Conservation (phyloP, 78 protist genomes). For the Speleostelium caveatum region DNA sequence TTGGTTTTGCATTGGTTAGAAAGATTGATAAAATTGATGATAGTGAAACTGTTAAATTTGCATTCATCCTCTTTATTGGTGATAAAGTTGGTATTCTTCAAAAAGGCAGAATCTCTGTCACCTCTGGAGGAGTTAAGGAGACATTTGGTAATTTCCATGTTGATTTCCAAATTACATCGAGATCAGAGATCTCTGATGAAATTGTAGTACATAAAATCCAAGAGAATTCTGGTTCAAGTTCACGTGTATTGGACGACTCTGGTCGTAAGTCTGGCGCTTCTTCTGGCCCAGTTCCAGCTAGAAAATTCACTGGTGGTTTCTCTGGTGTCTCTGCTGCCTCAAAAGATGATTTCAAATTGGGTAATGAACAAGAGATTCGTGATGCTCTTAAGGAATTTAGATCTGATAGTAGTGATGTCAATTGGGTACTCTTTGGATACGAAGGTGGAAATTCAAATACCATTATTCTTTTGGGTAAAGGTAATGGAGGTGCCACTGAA, state of each 20-base stretch:
- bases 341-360: constrained; percentile 36
- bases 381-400: constrained; percentile 73
- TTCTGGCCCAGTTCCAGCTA: background rate
- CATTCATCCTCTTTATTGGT: constrained; percentile 78
- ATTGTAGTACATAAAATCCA: constrained; percentile 45
- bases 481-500: constrained; percentile 49
- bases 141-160: constrained; percentile 59
- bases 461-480: constrained; percentile 49
- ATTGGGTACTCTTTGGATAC: constrained; percentile 82
- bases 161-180: constrained; percentile 43
- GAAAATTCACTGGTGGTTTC: background rate
- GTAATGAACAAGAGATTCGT: constrained; percentile 51
- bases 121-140: constrained; percentile 56
- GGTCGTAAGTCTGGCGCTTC: constrained; percentile 25
- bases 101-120: constrained; percentile 77
- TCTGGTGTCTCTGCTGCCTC: background rate
- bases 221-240: constrained; percentile 76
- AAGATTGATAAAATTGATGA: constrained; percentile 79
- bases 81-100: constrained; percentile 74
- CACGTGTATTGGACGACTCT: constrained; percentile 56
- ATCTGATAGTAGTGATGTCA: constrained; percentile 43
- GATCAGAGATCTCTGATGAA: constrained; percentile 53
- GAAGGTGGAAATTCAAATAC: constrained; percentile 71
- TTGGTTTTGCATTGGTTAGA: constrained; percentile 77
- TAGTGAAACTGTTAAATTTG: constrained; percentile 78